Evolutionary conservation across 805 yeast genomes (phyloP), one percentile per base, ranked within the genome.

Genomic region (Jamesozyma lodderae): DNA sequence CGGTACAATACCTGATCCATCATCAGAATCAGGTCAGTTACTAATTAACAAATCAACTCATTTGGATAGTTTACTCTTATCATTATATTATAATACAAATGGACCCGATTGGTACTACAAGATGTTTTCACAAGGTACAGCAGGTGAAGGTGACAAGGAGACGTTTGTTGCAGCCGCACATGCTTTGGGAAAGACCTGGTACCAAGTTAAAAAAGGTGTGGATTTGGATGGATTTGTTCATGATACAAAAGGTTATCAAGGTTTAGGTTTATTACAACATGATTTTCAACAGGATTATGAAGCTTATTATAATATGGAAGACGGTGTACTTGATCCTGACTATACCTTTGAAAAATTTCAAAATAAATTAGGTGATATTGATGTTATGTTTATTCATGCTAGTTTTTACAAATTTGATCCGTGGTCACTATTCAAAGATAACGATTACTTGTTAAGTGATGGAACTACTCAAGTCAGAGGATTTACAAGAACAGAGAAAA

Each of bases 101-200:
- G 92, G 92, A 0, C 86, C 85, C 13, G 59, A 69, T 19, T 75
- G 67, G 56, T 81, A 76, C 55, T 81, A 81, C 51, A 82, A 80
- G 18, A 57, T 81, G 35, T 61, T 81, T 44, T 75, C 84, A 0
- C 92, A 81, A 55, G 86, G 85, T 9, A 70, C 76, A 26, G 82
- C 85, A 2, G 90, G 88, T 15, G 81, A 80, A 56, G 88, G 88
- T 39, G 90, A 81, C 53, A 81, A 81, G 51, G 88, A 81, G 45
- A 79, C 88, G 0, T 80, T 81, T 50, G 72, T 75, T 14, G 71
- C 79, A 1, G 84, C 84, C 0, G 79, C 83, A 2, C 65, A 67
- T 27, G 79, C 64, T 0, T 48, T 70, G 48, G 46, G 56, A 0
- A 57, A 64, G 34, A 67, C 72, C 2, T 75, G 64, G 54, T 70